Evolutionary conservation across 768 basidiomycete genomes (phyloP).

Genomic region (Leccinum sublutescens): DNA sequence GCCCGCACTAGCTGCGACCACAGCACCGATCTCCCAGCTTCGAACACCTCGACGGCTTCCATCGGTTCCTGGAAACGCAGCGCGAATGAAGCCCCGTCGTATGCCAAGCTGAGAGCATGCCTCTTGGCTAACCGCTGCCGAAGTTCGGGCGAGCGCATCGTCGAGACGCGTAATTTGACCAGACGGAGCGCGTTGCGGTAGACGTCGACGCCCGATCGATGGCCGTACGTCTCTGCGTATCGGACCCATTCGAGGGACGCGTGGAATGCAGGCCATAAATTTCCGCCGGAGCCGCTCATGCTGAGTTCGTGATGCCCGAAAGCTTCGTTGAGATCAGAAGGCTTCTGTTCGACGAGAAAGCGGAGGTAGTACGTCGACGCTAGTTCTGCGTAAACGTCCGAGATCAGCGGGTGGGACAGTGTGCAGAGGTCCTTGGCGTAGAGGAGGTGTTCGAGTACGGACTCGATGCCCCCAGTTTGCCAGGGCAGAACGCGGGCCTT

Average conservation of each 20-base stretch:
- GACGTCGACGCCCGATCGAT: constrained; percentile 29
- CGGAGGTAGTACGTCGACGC: constrained; percentile 25
- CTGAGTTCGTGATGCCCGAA: constrained; percentile 27
- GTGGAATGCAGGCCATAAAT: constrained; percentile 19
- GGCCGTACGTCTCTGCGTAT: constrained; percentile 21
- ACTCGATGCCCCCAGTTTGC: constrained; percentile 24
- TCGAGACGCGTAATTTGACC: constrained; percentile 18
- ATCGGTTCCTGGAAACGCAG: constrained; percentile 21
- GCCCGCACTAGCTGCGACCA: constrained; percentile 34
- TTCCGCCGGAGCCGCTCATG: constrained; percentile 11
- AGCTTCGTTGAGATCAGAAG: constrained; percentile 24
- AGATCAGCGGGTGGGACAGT: constrained; percentile 17
- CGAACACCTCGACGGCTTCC: constrained; percentile 32
- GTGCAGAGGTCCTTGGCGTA: constrained; percentile 25
- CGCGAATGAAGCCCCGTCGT: constrained; percentile 28
- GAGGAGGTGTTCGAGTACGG: constrained; percentile 27
- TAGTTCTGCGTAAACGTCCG: constrained; percentile 25
- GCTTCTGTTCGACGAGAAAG: constrained; percentile 19
- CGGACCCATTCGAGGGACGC: constrained; percentile 24
- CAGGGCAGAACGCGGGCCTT: constrained; percentile 24
- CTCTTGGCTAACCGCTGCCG: constrained; percentile 15
- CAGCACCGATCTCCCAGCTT: constrained; percentile 32
- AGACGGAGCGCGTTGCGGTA: constrained; percentile 29
- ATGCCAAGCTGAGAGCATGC: constrained; percentile 19
- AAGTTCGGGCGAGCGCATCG: constrained; percentile 17